These are phyloP conservation scores for Cladobotryum mycophilum DNA, from an alignment of 2,329 filamentous ascomycete genomes.

Conservation along the genomic window DNA sequence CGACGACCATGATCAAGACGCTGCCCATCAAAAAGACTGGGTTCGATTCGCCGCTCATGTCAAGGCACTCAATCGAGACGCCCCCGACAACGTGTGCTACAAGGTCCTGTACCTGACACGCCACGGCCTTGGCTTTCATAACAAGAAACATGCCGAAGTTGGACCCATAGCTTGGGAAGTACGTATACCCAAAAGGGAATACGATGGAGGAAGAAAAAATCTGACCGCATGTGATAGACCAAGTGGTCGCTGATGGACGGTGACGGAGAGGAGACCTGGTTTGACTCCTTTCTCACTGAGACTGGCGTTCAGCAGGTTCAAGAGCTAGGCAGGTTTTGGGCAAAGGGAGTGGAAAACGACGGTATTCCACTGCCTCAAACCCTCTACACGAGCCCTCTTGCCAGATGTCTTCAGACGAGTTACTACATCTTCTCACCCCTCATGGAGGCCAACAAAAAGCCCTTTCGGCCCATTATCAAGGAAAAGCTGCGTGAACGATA, in stretches of 20 bases:
- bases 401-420: slow-evolving; percentile 53
- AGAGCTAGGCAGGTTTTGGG: slow-evolving; percentile 47
- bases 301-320: slow-evolving; percentile 48
- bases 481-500: slow-evolving; percentile 54
- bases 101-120: slow-evolving; percentile 49
- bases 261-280: slow-evolving; percentile 32
- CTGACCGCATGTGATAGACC: slow-evolving; percentile 18
- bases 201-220: background rate
- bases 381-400: slow-evolving; percentile 53
- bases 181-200: slow-evolving; percentile 13
- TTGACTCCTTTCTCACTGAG: slow-evolving; percentile 44
- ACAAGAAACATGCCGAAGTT: slow-evolving; percentile 47
- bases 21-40: slow-evolving; percentile 41
- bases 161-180: slow-evolving; percentile 52
- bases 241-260: slow-evolving; percentile 35
- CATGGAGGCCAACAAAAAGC: slow-evolving; percentile 25
- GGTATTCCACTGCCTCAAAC: slow-evolving; percentile 46
- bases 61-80: slow-evolving; percentile 36
- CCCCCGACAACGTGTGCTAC: slow-evolving; percentile 40
- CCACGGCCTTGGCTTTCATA: slow-evolving; percentile 49
- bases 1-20: slow-evolving; percentile 21
- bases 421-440: slow-evolving; percentile 43
- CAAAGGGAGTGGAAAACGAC: slow-evolving; percentile 33
- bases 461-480: slow-evolving; percentile 48
- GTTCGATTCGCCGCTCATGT: slow-evolving; percentile 43